Base-by-base conservation (phyloP, 164 flowering plant species). In the Tetracentron sinense region DNA sequence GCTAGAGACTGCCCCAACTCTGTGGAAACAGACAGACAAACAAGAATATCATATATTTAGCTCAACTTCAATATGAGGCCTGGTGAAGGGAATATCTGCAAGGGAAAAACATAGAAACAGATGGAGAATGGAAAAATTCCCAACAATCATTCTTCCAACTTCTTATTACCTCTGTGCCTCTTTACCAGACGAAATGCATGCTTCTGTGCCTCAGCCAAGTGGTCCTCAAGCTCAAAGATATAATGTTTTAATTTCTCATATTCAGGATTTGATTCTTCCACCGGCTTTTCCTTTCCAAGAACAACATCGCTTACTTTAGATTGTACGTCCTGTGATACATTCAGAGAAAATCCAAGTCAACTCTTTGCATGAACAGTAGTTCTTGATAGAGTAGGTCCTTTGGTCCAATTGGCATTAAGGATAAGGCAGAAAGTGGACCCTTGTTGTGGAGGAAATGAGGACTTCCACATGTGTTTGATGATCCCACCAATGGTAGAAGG, bases 141-240 rank as follows among this genome's bases (percentile, higher is more conserved):
- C 30, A 31, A 29, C 20, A 44, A 42, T 6, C 17, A 48, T n/a
- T 16, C 31, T 29, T 61, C 26, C 42, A 50, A 58, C 10, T 55
- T 63, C 15, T 47, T 28, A 53, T 27, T 79, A 92, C 99, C 97
- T 88, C 93, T 85, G 71, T 94, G 99, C 70, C 99, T 86, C 78
- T 91, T 91, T 29, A 94, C 99, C 51, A 94, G 84, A 56, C 99
- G 96, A 75, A 79, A 89, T 61, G 99, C 96, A 76, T 91, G 97
- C 78, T 92, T 94, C 69, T 94, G 97, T 56, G 99, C 97, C 79
- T 91, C 99, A 70, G 88, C 85, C 58, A 94, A 75, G 75, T 94
- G 97, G 64, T 89, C 85, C 72, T 94, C 97, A 67, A 94, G 97
- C 84, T 89, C 96, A 79, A 83, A 91, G 44, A 91, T 79, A 58